Evolutionary conservation across 768 basidiomycete species (phyloP).

Genomic region (Naganishia randhawae): DNA sequence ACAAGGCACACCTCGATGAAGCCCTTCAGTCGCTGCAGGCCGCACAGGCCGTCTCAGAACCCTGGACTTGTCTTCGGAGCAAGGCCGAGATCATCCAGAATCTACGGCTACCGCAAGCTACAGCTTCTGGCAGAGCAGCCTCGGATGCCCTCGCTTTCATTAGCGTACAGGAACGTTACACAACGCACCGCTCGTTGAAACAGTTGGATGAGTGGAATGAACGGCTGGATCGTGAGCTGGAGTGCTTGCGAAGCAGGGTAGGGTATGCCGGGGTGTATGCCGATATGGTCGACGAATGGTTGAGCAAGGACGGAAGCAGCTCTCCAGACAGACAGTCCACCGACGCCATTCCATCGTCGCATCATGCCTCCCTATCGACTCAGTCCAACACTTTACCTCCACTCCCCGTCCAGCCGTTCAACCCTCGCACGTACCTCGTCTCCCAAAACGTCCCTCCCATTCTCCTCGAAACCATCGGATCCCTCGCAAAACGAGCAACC

Average conservation of each 20-base stretch:
- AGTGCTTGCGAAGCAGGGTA: not conserved
- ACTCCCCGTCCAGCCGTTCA: not conserved
- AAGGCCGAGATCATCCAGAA: not conserved
- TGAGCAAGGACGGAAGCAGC: not conserved
- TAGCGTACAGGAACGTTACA: not conserved
- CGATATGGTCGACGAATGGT: conserved; percentile 2
- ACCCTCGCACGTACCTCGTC: conserved; percentile 11
- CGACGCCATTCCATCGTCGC: not conserved
- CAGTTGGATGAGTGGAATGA: conserved; percentile 2
- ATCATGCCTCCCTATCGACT: not conserved
- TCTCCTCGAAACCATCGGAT: not conserved
- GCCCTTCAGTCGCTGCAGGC: not conserved
- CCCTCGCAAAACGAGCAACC: conserved; percentile 3
- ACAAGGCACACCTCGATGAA: not conserved
- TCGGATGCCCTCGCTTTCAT: conserved; percentile 6
- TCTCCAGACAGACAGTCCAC: not conserved
- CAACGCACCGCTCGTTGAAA: not conserved
- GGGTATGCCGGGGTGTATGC: not conserved
- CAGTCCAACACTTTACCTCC: not conserved
- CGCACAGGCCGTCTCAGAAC: not conserved
- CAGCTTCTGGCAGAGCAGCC: not conserved
- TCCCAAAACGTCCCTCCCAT: not conserved
- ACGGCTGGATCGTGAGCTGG: not conserved
- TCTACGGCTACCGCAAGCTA: not conserved
- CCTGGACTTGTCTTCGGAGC: not conserved